These are phyloP conservation scores for Umbilicaria muhlenbergii DNA, from an alignment of 495 filamentous ascomycete genomes.

Conservation along the genomic window DNA sequence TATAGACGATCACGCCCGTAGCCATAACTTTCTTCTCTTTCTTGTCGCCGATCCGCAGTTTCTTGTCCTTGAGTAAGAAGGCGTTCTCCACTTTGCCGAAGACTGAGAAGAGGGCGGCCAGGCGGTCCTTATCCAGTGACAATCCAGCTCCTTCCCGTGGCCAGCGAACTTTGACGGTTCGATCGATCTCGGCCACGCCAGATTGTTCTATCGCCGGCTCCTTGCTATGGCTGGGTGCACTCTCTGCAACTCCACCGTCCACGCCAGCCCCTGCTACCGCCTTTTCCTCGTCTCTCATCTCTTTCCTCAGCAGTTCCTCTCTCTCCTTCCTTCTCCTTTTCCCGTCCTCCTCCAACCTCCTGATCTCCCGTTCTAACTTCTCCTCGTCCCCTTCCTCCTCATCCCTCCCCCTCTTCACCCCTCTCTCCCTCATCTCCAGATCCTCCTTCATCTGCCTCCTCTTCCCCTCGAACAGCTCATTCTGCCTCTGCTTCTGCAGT, in stretches of 20 bases:
- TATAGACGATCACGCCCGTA: constrained; percentile 39
- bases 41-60: constrained; percentile 30
- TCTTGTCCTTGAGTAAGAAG: constrained; percentile 39
- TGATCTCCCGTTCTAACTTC: constrained; percentile 42
- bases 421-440: constrained; percentile 45
- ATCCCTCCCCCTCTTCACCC: constrained; percentile 20
- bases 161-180: constrained; percentile 45
- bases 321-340: constrained; percentile 32
- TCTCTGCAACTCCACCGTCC: background rate
- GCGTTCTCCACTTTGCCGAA: constrained; percentile 42
- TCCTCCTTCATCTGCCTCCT: constrained; percentile 64
- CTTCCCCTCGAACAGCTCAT: constrained; percentile 48
- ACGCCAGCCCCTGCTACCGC: constrained; percentile 6
- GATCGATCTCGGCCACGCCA: constrained; percentile 36
- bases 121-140: constrained; percentile 27
- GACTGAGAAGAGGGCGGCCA: constrained; percentile 29
- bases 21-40: constrained; percentile 38
- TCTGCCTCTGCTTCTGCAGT: constrained; percentile 42
- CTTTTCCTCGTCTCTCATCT: constrained; percentile 22
- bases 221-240: constrained; percentile 1
- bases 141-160: constrained; percentile 28
- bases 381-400: constrained; percentile 40
- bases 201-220: background rate
- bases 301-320: constrained; percentile 30
- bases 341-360: constrained; percentile 49